Conservation (phyloP, 139 green algal genomes). For the Coccomyxa sp. region DNA sequence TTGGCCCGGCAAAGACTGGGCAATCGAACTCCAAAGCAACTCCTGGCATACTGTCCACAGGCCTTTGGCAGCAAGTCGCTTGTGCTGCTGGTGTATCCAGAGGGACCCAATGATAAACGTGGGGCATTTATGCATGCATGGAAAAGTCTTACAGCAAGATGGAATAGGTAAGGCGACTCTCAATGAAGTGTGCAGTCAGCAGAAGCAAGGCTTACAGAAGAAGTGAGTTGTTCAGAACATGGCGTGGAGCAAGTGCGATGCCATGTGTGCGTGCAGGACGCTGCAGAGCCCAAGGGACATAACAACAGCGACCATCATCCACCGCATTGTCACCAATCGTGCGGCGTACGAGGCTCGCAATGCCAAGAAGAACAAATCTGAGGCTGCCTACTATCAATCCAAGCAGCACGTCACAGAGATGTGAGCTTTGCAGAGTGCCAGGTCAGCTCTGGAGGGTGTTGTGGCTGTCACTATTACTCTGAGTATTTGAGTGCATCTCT, state of each 20-base stretch:
- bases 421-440: background rate
- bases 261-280: constrained; percentile 24
- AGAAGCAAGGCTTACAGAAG: too few species aligned
- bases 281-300: constrained; percentile 63
- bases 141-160: background rate
- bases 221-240: too few species aligned
- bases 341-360: constrained; percentile 37
- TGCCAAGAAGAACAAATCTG: constrained; percentile 57
- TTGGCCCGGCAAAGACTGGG: background rate
- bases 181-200: too few species aligned
- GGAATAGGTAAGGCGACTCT: background rate
- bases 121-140: background rate
- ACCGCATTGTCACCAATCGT: constrained; percentile 89
- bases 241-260: too few species aligned
- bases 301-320: constrained; percentile 85
- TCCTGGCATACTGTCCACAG: background rate
- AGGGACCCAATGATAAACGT: too few species aligned
- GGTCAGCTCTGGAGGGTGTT: too few species aligned
- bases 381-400: constrained; percentile 68
- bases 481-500: too few species aligned
- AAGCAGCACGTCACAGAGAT: background rate
- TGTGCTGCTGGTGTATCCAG: background rate
- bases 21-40: background rate
- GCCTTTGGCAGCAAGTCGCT: background rate
- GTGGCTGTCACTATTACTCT: too few species aligned